A percentile compares a stretch with the other conserved stretches of the same genome.
Evolutionary conservation across 805 yeast genomes (phyloP).

Genomic region (Pichia manshurica): DNA sequence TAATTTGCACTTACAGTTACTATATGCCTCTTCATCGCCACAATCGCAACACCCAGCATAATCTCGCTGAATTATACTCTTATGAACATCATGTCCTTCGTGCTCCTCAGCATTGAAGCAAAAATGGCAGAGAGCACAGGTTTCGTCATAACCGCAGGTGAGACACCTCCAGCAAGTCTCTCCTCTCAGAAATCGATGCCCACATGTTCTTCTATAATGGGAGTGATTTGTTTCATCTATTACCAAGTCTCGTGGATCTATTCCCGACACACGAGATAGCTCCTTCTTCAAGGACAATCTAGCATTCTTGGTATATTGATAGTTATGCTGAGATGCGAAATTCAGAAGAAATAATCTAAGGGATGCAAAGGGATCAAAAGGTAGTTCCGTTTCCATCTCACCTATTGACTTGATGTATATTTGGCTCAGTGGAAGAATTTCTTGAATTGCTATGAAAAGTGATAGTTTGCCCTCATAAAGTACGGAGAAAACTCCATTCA

Average conservation of each 20-base stretch:
- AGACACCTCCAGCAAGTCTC: constrained; percentile 77
- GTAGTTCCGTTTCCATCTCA: neutral
- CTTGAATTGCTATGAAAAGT: no score
- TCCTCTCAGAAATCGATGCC: constrained; percentile 64
- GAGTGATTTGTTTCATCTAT: constrained; percentile 23
- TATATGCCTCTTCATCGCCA: constrained; percentile 86
- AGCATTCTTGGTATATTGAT: constrained; percentile 12
- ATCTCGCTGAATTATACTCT: constrained; percentile 56
- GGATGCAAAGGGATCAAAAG: neutral
- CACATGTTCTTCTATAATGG: constrained; percentile 69
- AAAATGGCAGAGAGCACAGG: constrained; percentile 73
- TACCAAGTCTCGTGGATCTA: constrained; percentile 12
- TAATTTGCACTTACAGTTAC: constrained; percentile 45
- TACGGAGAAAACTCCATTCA: no score
- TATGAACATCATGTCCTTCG: constrained; percentile 63
- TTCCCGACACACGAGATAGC: constrained; percentile 4
- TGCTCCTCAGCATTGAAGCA: constrained; percentile 73
- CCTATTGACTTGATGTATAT: no score
- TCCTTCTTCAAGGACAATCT: neutral
- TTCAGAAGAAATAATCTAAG: constrained; percentile 8
- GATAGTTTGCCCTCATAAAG: no score
- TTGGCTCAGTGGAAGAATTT: no score
- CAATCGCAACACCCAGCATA: constrained; percentile 83
- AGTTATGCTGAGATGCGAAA: constrained; percentile 7
- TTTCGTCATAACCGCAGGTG: constrained; percentile 73